Percentiles rank a stretch among this genome's conserved stretches.
These are phyloP conservation scores for Carex littledalei DNA, from an alignment of 176 grass and related monocot species.

Conservation along the genomic window DNA sequence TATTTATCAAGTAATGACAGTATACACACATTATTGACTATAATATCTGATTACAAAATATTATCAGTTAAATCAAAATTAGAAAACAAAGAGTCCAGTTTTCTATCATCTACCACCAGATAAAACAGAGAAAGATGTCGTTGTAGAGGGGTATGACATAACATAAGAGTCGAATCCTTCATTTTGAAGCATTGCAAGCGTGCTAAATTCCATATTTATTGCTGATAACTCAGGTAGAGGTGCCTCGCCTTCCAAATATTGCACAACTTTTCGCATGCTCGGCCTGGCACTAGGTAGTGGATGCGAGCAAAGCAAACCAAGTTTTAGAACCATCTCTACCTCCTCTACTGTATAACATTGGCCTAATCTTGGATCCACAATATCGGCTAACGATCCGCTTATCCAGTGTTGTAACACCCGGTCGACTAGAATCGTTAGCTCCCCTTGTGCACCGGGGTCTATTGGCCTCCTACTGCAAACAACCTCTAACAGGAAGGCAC, in stretches of 20 bases:
- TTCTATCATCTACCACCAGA: slow-evolving; percentile 2
- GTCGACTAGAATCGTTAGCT: slow-evolving; percentile 14
- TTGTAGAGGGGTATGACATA: slow-evolving; percentile 14
- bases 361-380: slow-evolving; percentile 26
- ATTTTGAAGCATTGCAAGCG: not conserved
- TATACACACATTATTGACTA: not conserved
- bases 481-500: slow-evolving; percentile 43
- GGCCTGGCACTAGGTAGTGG: slow-evolving; percentile 30
- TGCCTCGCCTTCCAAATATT: slow-evolving; percentile 27
- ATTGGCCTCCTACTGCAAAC: slow-evolving; percentile 39
- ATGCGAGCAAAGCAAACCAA: slow-evolving; percentile 46
- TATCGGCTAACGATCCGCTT: not conserved
- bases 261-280: slow-evolving; percentile 35
- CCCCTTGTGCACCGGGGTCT: not conserved
- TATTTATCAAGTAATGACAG: not conserved
- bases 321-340: slow-evolving; percentile 23
- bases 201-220: not conserved
- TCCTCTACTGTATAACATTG: slow-evolving; percentile 22
- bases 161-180: slow-evolving; percentile 15
- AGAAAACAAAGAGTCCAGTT: not conserved
- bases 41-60: not conserved
- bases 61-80: not conserved
- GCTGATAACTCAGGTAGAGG: slow-evolving; percentile 27
- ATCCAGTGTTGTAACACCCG: slow-evolving; percentile 36
- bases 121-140: slow-evolving; percentile 12